A percentile compares a stretch with the other conserved stretches of the same genome.
Evolutionary conservation across 306 rosid species (phyloP).

Genomic region (Cicer pinnatifidum): DNA sequence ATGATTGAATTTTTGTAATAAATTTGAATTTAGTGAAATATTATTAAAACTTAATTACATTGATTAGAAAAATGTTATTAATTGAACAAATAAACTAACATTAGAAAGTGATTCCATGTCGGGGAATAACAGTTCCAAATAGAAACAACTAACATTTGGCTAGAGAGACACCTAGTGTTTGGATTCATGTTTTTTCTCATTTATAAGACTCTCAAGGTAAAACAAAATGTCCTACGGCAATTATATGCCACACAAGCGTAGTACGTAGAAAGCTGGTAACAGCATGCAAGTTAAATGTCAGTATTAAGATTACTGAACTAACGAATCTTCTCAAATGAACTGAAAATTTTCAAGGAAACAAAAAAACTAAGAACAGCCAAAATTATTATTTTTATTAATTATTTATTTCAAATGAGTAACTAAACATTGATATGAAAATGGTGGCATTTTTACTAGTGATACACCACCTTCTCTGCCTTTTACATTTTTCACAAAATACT

Average conservation of each 20-base stretch:
- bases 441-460: constrained; percentile 28
- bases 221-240: background rate
- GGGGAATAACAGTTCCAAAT: no score
- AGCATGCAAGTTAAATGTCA: background rate
- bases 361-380: background rate
- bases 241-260: background rate
- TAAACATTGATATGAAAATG: constrained; percentile 26
- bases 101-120: no score
- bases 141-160: no score
- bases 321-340: background rate
- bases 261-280: background rate
- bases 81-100: no score
- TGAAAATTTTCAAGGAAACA: background rate
- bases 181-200: no score
- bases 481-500: constrained; percentile 39
- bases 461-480: constrained; percentile 35
- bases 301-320: background rate
- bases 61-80: no score
- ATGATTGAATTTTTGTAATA: no score
- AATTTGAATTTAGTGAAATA: no score
- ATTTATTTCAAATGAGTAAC: constrained; percentile 27
- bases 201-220: no score
- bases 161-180: no score
- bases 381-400: background rate
- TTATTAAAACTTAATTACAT: no score